Evolutionary conservation across 192 early-diverging fungal species (phyloP).

Genomic region (Gonapodya prolifera): DNA sequence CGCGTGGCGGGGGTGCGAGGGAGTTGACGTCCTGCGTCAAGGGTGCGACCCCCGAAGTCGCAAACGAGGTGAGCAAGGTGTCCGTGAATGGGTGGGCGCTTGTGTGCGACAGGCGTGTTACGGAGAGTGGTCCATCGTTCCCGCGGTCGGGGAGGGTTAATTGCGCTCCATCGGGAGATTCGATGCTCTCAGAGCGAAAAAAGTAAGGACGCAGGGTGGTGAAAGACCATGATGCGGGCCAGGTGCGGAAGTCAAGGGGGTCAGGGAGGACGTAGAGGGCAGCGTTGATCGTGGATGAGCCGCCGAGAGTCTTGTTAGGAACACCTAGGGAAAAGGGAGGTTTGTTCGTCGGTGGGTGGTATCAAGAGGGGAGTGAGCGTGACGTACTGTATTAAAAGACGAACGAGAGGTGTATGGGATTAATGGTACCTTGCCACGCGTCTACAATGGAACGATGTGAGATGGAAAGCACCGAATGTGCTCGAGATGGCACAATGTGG

Average conservation of each 20-base stretch:
- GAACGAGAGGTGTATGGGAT: no score
- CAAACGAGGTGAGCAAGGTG: neutral
- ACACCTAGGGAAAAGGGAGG: no score
- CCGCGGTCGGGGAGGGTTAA: neutral
- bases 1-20: neutral
- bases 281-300: neutral
- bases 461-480: neutral
- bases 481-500: no score
- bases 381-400: no score
- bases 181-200: neutral
- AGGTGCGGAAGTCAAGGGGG: neutral
- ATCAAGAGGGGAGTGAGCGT: no score
- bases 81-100: neutral
- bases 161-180: neutral
- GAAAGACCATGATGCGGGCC: neutral
- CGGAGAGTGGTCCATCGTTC: neutral
- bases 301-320: constrained; percentile 1
- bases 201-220: neutral
- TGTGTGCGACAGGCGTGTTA: neutral
- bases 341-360: no score
- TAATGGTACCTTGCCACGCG: neutral
- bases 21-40: neutral
- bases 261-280: constrained; percentile 1
- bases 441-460: neutral
- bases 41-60: neutral